Base-by-base conservation (phyloP, 768 basidiomycete genomes). In the Boletus rubroflammeus region DNA sequence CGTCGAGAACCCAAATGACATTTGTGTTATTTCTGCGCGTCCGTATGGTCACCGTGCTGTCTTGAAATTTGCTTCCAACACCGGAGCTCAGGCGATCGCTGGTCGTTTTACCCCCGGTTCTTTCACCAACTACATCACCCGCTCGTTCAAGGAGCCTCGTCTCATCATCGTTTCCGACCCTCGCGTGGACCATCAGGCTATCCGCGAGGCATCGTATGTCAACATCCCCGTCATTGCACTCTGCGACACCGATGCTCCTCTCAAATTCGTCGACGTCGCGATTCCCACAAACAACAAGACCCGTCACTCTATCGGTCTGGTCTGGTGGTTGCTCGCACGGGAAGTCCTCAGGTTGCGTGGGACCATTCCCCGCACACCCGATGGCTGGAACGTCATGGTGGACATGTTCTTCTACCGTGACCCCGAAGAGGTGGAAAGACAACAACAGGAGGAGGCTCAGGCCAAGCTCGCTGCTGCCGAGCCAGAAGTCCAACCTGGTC, bases 371-470 rank as follows among this genome's bases (percentile, higher is more conserved):
- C 85, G 97, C 65, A 88, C 92, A 39, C 73, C 83, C 58, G 94
- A 96, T 59, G 91, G 90, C 66, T 99, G 97, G 97, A 90, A 86
- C 72, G 89, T 97, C 73, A 97, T 98, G 92, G 93, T 95, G 62
- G 95, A 96, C 75, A 89, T 96, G 88, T 95, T 95, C 88, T 94
- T 98, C 87, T 98, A 98, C 85, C 91, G 96, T 68, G 96, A 98
- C 77, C 94, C 96, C 57, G 95, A 99, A 73, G 97, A 99, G 76
- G 90, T 98, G 64, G 95, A 98, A 84, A 92, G 90, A 76, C 96
- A 98, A 77, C 91, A 93, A 70, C 86, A 90, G 68, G 95, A 93
- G 71, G 93, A 92, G 72, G 90, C 91, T 26, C 84, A 88, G 59
- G 90, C 90, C 64, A 94, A 94, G 76, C 75, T 77, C 48, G 73